Conservation (phyloP, 805 yeast genomes). For the Saccharomycodes ludwigii region DNA sequence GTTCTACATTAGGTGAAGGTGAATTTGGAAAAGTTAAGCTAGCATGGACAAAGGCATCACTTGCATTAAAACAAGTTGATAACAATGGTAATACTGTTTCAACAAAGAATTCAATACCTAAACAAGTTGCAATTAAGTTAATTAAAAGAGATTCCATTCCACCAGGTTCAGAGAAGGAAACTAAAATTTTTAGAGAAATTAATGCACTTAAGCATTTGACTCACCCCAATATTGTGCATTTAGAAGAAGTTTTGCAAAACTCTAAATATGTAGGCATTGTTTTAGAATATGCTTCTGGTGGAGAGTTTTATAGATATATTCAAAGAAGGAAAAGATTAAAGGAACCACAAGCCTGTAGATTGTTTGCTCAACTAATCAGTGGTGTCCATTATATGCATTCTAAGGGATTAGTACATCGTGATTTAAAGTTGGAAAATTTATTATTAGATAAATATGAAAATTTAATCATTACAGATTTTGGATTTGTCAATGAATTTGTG, state of each 20-base stretch:
- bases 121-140: slow-evolving; percentile 87
- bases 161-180: slow-evolving; percentile 73
- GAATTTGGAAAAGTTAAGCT: slow-evolving; percentile 96
- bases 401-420: slow-evolving; percentile 84
- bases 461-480: slow-evolving; percentile 81
- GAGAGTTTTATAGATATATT: slow-evolving; percentile 90
- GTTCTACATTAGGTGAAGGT: slow-evolving; percentile 93
- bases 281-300: slow-evolving; percentile 93
- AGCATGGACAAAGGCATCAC: slow-evolving; percentile 56
- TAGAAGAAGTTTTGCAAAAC: slow-evolving; percentile 87
- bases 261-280: slow-evolving; percentile 95
- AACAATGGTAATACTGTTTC: too few species aligned
- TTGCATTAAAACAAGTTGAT: slow-evolving; percentile 1
- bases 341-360: slow-evolving; percentile 72
- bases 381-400: slow-evolving; percentile 93
- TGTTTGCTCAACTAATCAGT: slow-evolving; percentile 85
- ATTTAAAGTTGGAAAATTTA: slow-evolving; percentile 79
- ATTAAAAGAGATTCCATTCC: slow-evolving; percentile 83
- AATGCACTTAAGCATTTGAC: slow-evolving; percentile 75
- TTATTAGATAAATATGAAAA: slow-evolving; percentile 78
- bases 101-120: too few species aligned
- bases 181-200: slow-evolving; percentile 85
- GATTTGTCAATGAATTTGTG: slow-evolving; percentile 77
- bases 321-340: slow-evolving; percentile 76
- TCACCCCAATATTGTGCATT: slow-evolving; percentile 86